These are phyloP conservation scores for Chloromonas sp. DNA, from an alignment of 163 green algal genomes.

Conservation along the genomic window DNA sequence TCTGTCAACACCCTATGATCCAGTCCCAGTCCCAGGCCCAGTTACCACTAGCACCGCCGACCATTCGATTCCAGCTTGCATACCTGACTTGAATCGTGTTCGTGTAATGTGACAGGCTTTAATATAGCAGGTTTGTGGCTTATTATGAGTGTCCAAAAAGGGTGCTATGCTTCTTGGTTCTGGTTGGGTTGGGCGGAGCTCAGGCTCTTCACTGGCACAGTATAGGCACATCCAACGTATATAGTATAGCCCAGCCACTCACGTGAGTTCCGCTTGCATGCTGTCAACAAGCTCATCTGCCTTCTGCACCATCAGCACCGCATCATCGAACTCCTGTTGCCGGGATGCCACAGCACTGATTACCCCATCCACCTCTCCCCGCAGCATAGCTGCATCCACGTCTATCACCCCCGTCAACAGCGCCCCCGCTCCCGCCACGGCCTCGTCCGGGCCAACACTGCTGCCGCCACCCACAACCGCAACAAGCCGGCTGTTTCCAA, in stretches of 20 bases:
- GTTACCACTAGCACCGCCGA: no score
- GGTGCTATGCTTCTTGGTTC: neutral
- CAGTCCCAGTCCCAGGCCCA: no score
- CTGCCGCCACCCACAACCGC: no score
- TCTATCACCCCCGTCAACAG: neutral
- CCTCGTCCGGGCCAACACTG: no score
- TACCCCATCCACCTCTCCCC: conserved; percentile 13
- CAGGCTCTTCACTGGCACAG: neutral
- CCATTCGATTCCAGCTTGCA: no score
- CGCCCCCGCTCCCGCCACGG: neutral
- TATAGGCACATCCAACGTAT: neutral
- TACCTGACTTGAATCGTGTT: no score
- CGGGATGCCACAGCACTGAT: conserved; percentile 4
- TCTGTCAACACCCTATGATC: no score
- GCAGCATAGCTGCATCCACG: conserved; percentile 9
- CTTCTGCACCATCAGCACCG: conserved; percentile 23
- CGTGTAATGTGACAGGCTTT: no score
- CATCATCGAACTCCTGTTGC: conserved; percentile 15
- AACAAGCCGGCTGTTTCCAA: neutral
- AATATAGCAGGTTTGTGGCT: no score
- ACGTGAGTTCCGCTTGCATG: conserved; percentile 26
- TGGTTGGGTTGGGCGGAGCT: no score
- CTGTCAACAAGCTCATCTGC: conserved; percentile 17
- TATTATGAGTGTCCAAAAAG: neutral
- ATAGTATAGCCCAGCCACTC: neutral